phyloP scores from a whole-genome alignment of 2,329 filamentous ascomycete genomes.

The Fusarium sp. region DNA sequence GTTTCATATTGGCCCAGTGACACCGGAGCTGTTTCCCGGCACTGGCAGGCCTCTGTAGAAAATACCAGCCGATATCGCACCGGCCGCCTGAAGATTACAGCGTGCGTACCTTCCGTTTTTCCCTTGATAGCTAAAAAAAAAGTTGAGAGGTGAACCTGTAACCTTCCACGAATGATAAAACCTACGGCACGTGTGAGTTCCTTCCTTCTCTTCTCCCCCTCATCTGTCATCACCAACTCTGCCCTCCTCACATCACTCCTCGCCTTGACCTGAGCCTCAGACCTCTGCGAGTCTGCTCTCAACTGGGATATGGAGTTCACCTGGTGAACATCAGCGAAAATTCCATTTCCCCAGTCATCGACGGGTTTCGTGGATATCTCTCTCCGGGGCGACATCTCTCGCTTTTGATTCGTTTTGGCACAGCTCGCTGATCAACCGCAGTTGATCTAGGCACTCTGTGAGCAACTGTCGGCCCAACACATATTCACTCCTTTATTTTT shows the following conservation, averaged over 20 bases:
- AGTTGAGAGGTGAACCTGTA: background rate
- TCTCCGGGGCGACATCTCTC: background rate
- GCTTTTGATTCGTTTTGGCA: constrained; percentile 10
- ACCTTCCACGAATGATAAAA: background rate
- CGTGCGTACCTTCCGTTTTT: background rate
- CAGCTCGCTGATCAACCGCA: background rate
- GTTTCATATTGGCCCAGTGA: background rate
- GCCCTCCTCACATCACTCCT: background rate
- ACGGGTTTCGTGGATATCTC: background rate
- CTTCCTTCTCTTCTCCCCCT: background rate
- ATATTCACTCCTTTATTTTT: background rate
- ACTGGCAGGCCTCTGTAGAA: background rate
- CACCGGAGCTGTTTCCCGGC: background rate
- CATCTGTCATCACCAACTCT: background rate
- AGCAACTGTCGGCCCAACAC: background rate
- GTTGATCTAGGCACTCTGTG: background rate
- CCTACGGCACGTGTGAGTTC: background rate
- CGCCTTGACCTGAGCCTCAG: background rate
- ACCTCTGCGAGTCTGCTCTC: constrained; percentile 7
- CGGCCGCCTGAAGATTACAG: background rate
- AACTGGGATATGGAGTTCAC: constrained; percentile 7
- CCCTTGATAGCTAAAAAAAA: background rate
- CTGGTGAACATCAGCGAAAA: constrained; percentile 6
- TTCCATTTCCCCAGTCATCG: background rate
- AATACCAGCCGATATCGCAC: background rate